Evolutionary conservation across 1,284 basidiomycete species (phyloP), one percentile per base, ranked within the genome.

Genomic region (Lignosus rhinocerotis): DNA sequence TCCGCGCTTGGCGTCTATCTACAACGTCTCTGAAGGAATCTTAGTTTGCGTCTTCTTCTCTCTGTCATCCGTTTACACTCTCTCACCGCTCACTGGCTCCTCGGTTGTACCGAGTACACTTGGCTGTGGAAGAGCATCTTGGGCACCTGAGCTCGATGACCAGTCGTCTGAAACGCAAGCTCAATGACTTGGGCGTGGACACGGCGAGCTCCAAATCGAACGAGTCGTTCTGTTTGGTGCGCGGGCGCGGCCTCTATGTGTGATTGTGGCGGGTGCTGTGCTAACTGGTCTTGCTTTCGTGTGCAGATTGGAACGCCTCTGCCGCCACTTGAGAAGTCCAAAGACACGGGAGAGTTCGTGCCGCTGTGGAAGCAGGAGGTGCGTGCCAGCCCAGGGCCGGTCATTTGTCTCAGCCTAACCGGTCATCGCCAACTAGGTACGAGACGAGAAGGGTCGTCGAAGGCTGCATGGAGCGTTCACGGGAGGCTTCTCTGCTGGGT

Each of bases 321-420:
- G 1, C 95, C 95, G 0, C 88, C 93, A 0, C 83, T 98, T 17
- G 91, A 92, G 65, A 94, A 93, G 66, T 87, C 86, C 38, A 93
- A 87, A 71, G 96, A 98, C 71, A 87, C 83, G 12, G 91, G 93
- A 64, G 96, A 98, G 72, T 97, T 93, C 72, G 91, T 97, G 46
- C 97, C 96, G 0, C 74, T 96, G 52, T 99, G 97, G 97, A 93
- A 99, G 72, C 96, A 98, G 78, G 94, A 98, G 66, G 94, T 93
- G 62, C 61, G 79, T 71, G 41, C 51, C 53, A 19, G 49, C 21
- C 25, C 30, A 21, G 21, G n/a, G 21, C 10, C 53, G 19, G 32
- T 43, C 11, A 8, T 32, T 25, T 45, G 36, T 42, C 31, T 4
- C 41, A 43, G 6, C 14, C 1, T 10, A 17, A 16, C 19, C 4